These are phyloP conservation scores for Cyberlindnera maritima DNA, from an alignment of 805 yeast species.

Conservation along the genomic window DNA sequence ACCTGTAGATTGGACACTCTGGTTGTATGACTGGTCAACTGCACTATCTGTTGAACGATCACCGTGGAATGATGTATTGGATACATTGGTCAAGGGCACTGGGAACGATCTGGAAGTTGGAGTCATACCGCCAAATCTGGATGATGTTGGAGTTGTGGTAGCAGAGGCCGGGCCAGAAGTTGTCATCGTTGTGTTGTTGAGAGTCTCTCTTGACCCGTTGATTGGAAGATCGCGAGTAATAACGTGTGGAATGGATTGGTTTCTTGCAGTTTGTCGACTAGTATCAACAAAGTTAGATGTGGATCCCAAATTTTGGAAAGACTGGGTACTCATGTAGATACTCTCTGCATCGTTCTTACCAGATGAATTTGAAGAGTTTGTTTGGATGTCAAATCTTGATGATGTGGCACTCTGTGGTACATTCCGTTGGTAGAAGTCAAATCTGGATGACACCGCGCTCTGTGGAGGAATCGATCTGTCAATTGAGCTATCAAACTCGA, in stretches of 20 bases:
- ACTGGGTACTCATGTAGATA: slow-evolving; percentile 14
- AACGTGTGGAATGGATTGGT: not conserved
- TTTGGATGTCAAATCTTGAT: not conserved
- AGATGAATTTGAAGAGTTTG: not conserved
- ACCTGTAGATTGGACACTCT: not conserved
- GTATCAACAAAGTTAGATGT: not conserved
- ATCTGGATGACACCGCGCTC: not conserved
- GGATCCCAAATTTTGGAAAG: slow-evolving; percentile 5
- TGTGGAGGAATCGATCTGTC: not conserved
- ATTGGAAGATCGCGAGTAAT: not conserved
- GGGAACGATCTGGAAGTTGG: not conserved
- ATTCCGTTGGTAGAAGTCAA: not conserved
- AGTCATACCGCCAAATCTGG: not conserved
- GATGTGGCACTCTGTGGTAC: slow-evolving; percentile 5
- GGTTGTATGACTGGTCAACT: not conserved
- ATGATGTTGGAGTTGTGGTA: not conserved
- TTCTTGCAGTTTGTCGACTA: not conserved
- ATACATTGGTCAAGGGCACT: not conserved
- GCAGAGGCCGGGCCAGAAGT: not conserved
- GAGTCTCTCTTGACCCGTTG: not conserved
- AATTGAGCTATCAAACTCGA: too few relatives aligned
- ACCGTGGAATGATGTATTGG: not conserved
- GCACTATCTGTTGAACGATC: not conserved
- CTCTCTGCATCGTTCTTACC: slow-evolving; percentile 4
- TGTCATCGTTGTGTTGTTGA: not conserved